A percentile compares a stretch with the other conserved stretches of the same genome.
phyloP scores from a whole-genome alignment of 805 yeast genomes.

The Teunomyces lycoperdinae region DNA sequence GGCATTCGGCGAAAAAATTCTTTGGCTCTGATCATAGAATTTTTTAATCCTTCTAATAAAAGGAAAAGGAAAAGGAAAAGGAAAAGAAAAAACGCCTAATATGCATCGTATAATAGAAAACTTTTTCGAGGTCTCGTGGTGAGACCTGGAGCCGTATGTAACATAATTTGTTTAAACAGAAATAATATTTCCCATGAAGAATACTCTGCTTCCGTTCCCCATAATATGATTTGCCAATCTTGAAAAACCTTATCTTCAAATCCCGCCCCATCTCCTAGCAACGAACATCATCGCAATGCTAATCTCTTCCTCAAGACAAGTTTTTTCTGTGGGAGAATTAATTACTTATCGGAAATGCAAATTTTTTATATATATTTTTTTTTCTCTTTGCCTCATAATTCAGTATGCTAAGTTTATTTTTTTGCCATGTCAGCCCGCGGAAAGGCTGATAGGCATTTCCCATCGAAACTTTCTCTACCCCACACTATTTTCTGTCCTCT shows the following conservation, averaged over 20 bases:
- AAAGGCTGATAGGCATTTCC: background rate
- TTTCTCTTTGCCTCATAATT: background rate
- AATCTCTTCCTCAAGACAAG: background rate
- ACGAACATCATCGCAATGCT: background rate
- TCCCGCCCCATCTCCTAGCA: background rate
- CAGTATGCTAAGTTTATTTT: background rate
- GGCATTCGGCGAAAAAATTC: slow-evolving; percentile 1
- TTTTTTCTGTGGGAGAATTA: background rate
- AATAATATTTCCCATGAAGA: background rate
- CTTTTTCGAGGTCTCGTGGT: background rate
- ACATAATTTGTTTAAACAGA: background rate
- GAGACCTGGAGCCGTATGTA: background rate
- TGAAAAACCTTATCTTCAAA: too few relatives aligned
- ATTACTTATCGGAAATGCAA: background rate
- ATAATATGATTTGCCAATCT: too few relatives aligned
- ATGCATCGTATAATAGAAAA: background rate
- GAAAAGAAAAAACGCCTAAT: background rate
- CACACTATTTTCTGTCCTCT: background rate
- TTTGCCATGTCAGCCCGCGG: background rate
- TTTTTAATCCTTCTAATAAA: background rate
- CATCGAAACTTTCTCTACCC: background rate
- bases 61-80: background rate
- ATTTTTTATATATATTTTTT: background rate
- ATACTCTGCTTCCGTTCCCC: too few relatives aligned
- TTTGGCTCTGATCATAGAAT: background rate